Conservation (phyloP, 345 rosid genomes). For the Lepidium aucheri region DNA sequence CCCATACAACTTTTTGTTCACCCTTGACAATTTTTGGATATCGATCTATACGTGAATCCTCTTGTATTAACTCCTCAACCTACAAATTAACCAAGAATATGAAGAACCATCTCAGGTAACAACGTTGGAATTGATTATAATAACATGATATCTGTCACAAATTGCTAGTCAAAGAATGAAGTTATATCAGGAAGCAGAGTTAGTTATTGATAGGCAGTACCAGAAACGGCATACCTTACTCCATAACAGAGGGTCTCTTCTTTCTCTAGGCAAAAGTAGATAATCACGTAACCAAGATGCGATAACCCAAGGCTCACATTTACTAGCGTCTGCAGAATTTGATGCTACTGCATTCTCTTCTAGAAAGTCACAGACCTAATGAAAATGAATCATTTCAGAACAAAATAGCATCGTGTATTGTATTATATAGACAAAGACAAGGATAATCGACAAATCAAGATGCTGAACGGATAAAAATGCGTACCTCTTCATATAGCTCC, state of each 20-base stretch:
- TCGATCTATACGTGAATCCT: slow-evolving; percentile 83
- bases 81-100: slow-evolving; percentile 21
- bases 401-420: background rate
- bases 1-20: slow-evolving; percentile 91
- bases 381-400: background rate
- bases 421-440: background rate
- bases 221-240: slow-evolving; percentile 44
- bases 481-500: slow-evolving; percentile 69
- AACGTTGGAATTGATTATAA: background rate
- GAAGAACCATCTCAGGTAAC: background rate
- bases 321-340: slow-evolving; percentile 31
- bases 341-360: slow-evolving; percentile 78
- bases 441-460: background rate
- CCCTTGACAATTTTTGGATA: slow-evolving; percentile 79
- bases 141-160: background rate
- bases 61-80: slow-evolving; percentile 84
- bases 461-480: background rate
- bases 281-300: slow-evolving; percentile 80
- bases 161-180: background rate
- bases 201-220: background rate
- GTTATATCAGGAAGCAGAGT: background rate
- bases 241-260: slow-evolving; percentile 77
- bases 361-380: slow-evolving; percentile 83
- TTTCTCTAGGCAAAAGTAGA: slow-evolving; percentile 77
- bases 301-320: slow-evolving; percentile 74